Conservation (phyloP, 352 stramenopile genomes). For the Lagenidium giganteum region DNA sequence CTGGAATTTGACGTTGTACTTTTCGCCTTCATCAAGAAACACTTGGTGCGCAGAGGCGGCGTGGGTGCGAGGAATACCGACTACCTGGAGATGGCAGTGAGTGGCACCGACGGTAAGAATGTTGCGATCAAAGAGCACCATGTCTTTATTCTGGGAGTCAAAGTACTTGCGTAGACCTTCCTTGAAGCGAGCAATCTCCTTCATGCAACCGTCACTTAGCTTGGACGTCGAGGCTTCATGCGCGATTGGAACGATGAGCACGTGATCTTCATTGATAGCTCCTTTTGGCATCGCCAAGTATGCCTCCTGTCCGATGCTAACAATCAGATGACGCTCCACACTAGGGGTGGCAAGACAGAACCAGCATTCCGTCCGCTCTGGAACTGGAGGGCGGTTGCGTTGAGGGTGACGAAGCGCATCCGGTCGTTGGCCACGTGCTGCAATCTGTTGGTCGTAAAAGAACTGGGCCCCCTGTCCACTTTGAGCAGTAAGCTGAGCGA, state of each 20-base stretch:
- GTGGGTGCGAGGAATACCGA: constrained; percentile 51
- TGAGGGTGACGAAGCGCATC: constrained; percentile 27
- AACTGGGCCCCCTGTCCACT: constrained; percentile 41
- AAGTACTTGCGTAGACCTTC: constrained; percentile 51
- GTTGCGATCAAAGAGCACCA: constrained; percentile 79
- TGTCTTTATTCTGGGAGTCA: constrained; percentile 51
- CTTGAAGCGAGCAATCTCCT: constrained; percentile 74
- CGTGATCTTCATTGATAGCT: constrained; percentile 68
- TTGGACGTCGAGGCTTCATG: constrained; percentile 58
- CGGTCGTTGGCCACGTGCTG: constrained; percentile 42
- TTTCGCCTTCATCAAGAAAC: constrained; percentile 62
- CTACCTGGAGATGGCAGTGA: constrained; percentile 71
- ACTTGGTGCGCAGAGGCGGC: constrained; percentile 29
- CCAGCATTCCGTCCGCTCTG: constrained; percentile 77
- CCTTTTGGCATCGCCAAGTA: constrained; percentile 82
- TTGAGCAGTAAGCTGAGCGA: constrained; percentile 53
- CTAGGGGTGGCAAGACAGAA: constrained; percentile 78
- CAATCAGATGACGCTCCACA: constrained; percentile 76
- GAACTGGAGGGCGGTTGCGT: constrained; percentile 21
- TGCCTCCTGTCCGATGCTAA: constrained; percentile 73
- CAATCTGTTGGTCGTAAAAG: constrained; percentile 73
- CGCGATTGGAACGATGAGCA: constrained; percentile 75
- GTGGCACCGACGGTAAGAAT: constrained; percentile 62
- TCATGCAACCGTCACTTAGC: constrained; percentile 28
- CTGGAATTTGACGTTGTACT: constrained; percentile 69